Percentiles rank a stretch among this genome's conserved stretches.
These are phyloP conservation scores for Eimeria falciformis DNA, from an alignment of 169 alveolate species.

Conservation along the genomic window DNA sequence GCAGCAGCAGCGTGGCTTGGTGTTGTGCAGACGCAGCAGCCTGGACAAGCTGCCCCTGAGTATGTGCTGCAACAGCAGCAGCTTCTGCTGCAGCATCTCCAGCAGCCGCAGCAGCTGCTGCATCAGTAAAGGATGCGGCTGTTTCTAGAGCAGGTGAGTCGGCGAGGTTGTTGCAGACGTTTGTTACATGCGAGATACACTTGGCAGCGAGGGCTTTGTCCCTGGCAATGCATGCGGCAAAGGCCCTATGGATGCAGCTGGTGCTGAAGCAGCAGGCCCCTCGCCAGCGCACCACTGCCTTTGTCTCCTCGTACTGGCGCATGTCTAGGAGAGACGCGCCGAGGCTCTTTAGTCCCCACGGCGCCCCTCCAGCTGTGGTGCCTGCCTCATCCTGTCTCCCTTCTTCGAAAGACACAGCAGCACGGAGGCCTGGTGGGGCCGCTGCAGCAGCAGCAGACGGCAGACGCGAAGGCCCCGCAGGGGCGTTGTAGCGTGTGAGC, in stretches of 20 bases:
- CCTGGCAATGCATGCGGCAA: not conserved
- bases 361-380: too few relatives aligned
- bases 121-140: not conserved
- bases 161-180: slow-evolving; percentile 2
- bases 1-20: slow-evolving; percentile 40
- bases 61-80: not conserved
- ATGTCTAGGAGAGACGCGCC: not conserved
- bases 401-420: too few relatives aligned
- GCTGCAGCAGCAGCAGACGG: too few relatives aligned
- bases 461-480: too few relatives aligned
- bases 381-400: too few relatives aligned
- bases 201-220: slow-evolving; percentile 22
- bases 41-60: not conserved
- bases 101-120: not conserved
- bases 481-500: not conserved
- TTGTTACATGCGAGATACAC: not conserved
- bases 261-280: slow-evolving; percentile 60
- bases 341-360: not conserved
- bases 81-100: slow-evolving; percentile 15
- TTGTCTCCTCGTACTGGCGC: not conserved
- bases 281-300: slow-evolving; percentile 7
- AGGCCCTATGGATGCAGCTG: slow-evolving; percentile 36
- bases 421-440: too few relatives aligned
- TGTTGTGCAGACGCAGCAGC: slow-evolving; percentile 37
- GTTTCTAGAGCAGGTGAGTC: slow-evolving; percentile 8